Conservation (phyloP, 2,329 filamentous ascomycete species). For the Myriangium duriaei region DNA sequence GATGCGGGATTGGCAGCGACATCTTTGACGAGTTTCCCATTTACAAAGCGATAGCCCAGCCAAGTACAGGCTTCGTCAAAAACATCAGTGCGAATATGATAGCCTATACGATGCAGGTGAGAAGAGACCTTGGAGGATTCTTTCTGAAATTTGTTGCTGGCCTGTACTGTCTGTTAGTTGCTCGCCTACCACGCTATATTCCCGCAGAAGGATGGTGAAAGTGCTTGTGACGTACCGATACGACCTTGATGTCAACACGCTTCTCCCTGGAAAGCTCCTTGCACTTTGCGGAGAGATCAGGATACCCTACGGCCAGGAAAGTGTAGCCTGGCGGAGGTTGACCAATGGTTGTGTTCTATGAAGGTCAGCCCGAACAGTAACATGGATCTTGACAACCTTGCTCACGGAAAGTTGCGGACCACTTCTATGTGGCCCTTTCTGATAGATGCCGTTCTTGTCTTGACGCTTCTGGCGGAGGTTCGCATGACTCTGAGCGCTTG, state of each 20-base stretch:
- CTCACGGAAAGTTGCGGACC: no score
- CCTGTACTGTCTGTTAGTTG: conserved; percentile 13
- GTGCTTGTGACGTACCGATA: conserved; percentile 41
- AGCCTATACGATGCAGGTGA: conserved; percentile 49
- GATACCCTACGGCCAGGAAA: conserved; percentile 48
- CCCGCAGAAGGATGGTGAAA: background rate
- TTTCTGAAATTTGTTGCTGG: conserved; percentile 13
- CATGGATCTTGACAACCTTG: no score
- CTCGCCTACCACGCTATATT: background rate
- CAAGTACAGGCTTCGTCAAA: conserved; percentile 44
- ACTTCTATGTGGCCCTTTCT: no score
- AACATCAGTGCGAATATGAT: conserved; percentile 49
- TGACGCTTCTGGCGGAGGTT: conserved; percentile 1
- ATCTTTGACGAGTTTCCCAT: conserved; percentile 17
- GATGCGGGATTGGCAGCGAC: conserved; percentile 14
- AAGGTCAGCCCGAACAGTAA: no score
- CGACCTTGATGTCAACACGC: conserved; percentile 42
- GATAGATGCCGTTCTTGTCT: no score
- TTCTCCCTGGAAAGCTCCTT: conserved; percentile 47
- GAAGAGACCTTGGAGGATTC: conserved; percentile 35
- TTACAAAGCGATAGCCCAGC: conserved; percentile 29
- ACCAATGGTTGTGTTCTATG: background rate
- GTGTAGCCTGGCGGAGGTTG: conserved; percentile 46
- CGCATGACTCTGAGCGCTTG: background rate
- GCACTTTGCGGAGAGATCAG: conserved; percentile 45